These are phyloP conservation scores for Acmispon strigosus DNA, from an alignment of 306 rosid species.

Conservation along the genomic window DNA sequence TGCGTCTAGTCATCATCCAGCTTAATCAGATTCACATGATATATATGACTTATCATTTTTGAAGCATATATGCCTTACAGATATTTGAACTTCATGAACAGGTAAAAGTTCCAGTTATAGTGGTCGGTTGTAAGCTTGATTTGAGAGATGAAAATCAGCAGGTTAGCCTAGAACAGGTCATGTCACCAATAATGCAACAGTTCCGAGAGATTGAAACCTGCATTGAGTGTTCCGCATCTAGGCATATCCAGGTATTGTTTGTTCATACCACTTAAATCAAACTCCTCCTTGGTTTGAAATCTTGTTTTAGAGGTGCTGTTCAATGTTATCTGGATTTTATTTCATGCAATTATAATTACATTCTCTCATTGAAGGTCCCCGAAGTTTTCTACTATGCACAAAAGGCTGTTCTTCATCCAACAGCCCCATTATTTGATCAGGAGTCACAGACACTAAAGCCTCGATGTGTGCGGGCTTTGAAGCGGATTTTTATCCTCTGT, in stretches of 20 bases:
- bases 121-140: constrained; percentile 95
- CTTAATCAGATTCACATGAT: not conserved
- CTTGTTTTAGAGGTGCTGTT: not conserved
- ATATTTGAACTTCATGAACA: constrained; percentile 35
- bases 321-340: constrained; percentile 7
- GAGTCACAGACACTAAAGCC: constrained; percentile 95
- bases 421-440: constrained; percentile 93
- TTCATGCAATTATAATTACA: not conserved
- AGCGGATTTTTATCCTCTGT: constrained; percentile 89
- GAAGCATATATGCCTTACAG: constrained; percentile 3
- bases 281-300: not conserved
- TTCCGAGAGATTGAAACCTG: constrained; percentile 99
- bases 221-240: constrained; percentile 88
- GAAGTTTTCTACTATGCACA: constrained; percentile 98
- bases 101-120: constrained; percentile 95
- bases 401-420: constrained; percentile 98
- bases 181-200: constrained; percentile 99
- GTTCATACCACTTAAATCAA: not conserved
- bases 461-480: constrained; percentile 88
- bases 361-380: constrained; percentile 58
- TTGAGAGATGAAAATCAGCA: constrained; percentile 89
- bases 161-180: constrained; percentile 88
- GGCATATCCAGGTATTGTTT: constrained; percentile 80
- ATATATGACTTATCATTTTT: not conserved
- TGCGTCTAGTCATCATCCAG: not conserved